Evolutionary conservation across 257 asterid species (phyloP).

Genomic region (Petunia axillaris): DNA sequence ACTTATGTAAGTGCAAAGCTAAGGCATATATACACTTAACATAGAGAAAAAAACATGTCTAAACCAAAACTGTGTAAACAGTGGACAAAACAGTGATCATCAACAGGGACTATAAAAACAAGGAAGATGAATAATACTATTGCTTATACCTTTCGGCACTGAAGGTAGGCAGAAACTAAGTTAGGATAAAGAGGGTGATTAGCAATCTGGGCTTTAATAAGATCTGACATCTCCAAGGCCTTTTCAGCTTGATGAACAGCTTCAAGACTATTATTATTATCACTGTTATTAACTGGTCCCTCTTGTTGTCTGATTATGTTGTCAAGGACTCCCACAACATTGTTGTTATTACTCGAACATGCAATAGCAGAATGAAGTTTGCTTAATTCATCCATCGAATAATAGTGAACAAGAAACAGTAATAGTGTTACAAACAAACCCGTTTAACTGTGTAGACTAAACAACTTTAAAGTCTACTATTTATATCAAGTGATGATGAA

Average conservation of each 20-base stretch:
- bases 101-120: neutral
- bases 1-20: no score
- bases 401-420: neutral
- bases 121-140: neutral
- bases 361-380: conserved; percentile 49
- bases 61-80: neutral
- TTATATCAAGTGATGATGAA: neutral
- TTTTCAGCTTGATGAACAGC: conserved; percentile 17
- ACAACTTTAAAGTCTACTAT: conserved; percentile 13
- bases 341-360: conserved; percentile 27
- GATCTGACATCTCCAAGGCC: conserved; percentile 43
- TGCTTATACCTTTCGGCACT: conserved; percentile 66
- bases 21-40: neutral
- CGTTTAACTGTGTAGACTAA: neutral
- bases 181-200: conserved; percentile 83
- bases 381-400: conserved; percentile 53
- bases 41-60: neutral
- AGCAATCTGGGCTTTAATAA: conserved; percentile 74
- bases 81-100: neutral
- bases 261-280: conserved; percentile 22
- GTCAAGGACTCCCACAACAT: conserved; percentile 26
- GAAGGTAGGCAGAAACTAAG: conserved; percentile 69
- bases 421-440: neutral
- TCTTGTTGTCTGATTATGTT: conserved; percentile 18
- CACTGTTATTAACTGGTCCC: conserved; percentile 19